Evolutionary conservation across 805 yeast genomes (phyloP), one percentile per base, ranked within the genome.

Genomic region (Candida patagonica): DNA sequence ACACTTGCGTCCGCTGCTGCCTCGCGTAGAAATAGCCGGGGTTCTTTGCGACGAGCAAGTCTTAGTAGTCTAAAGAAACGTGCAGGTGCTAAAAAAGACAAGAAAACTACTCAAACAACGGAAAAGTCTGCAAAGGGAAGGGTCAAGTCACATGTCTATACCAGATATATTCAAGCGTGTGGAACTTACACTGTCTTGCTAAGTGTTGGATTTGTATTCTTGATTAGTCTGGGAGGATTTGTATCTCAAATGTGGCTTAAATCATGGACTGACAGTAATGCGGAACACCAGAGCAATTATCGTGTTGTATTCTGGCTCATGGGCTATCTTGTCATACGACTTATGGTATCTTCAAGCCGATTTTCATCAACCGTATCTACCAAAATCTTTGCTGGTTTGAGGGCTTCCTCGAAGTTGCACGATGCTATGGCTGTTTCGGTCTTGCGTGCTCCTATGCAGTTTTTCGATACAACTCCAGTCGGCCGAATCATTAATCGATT

Each of bases 401-500:
- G 38, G 19, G 55, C 53, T 10, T 42, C 55, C 1, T 40, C 34
- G 17, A 37, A 23, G 19, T 66, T 86, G 44, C 96, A 88, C 60
- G 73, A 77, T 45, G 61, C 62, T 15, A 87, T 88, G 96, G 76
- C 86, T 3, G 60, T 59, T 9, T 58, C 73, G 35, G 92, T 88
- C 5, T 61, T 88, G 43, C 70, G 87, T 46, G 89, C 96, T 0
- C 96, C 96, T 44, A 88, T 88, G 96, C 71, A 82, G 26, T 88
- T 88, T 56, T 88, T 88, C 54, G 97, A 88, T 61, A 85, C 95
- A 0, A 88, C 96, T 0, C 97, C 96, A 39, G 78, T 87, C 47
- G 97, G 97, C 24, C 73, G 96, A 61, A 76, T 88, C 42, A 69
- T 87, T 57, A 88, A 88, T 65, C 71, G 97, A 57, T 88, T 88